Conservation (phyloP, 2,329 filamentous ascomycete species). For the Xylaria sp. region DNA sequence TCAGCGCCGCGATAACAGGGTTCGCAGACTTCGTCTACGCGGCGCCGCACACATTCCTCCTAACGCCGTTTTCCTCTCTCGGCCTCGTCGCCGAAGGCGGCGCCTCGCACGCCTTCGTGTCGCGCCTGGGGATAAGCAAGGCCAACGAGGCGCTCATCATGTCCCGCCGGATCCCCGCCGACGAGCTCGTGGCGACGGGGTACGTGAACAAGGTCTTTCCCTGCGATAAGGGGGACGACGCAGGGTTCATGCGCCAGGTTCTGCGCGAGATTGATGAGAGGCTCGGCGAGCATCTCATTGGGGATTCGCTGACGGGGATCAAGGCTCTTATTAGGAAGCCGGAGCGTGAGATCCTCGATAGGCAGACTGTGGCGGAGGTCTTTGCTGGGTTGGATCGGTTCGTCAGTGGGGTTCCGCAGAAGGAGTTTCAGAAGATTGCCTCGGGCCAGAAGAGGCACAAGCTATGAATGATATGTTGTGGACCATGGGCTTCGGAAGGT, state of each 20-base stretch:
- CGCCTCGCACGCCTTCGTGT: conserved; percentile 80
- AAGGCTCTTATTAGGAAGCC: conserved; percentile 84
- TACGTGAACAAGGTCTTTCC: conserved; percentile 88
- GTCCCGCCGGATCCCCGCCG: conserved; percentile 78
- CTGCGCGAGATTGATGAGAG: conserved; percentile 82
- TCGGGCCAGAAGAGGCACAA: conserved; percentile 95
- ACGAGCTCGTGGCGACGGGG: conserved; percentile 79
- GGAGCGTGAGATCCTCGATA: conserved; percentile 77
- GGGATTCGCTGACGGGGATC: conserved; percentile 82
- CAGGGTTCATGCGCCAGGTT: conserved; percentile 76
- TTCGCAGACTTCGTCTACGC: conserved; percentile 95
- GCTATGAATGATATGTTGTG: conserved; percentile 57
- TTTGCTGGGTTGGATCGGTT: conserved; percentile 88
- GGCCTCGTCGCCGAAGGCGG: conserved; percentile 92
- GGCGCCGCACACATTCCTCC: conserved; percentile 81
- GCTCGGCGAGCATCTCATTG: conserved; percentile 81
- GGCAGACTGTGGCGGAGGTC: conserved; percentile 83
- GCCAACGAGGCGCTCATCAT: conserved; percentile 95
- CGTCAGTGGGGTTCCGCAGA: conserved; percentile 81
- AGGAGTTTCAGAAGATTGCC: conserved; percentile 87
- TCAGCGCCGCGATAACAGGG: conserved; percentile 83
- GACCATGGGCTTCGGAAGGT: neutral
- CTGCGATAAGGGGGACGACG: conserved; percentile 68
- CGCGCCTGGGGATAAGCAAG: conserved; percentile 80
- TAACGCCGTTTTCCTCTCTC: conserved; percentile 91